Conservation (phyloP, 164 flowering plant genomes). For the Chimonanthus salicifolius region DNA sequence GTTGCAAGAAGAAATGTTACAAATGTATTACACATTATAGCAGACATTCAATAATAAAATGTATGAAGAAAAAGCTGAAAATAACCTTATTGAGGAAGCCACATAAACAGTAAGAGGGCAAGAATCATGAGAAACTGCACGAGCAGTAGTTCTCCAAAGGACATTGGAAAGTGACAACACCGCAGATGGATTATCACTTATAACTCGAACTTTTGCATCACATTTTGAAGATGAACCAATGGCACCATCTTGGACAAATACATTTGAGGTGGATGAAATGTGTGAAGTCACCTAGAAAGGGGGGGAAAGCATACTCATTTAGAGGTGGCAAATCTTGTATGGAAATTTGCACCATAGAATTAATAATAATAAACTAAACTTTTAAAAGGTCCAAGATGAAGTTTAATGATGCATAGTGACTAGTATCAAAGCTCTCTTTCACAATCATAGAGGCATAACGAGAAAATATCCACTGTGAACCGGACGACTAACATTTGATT, state of each 20-base stretch:
- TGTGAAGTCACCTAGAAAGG: slow-evolving; percentile 39
- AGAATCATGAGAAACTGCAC: slow-evolving; percentile 57
- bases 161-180: slow-evolving; percentile 34
- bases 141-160: slow-evolving; percentile 40
- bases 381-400: neutral
- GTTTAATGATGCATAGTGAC: neutral
- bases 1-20: neutral
- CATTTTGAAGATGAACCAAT: slow-evolving; percentile 39
- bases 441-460: too few species aligned
- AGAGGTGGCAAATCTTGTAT: neutral
- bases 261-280: slow-evolving; percentile 35
- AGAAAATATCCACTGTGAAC: too few species aligned
- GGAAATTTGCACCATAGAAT: neutral
- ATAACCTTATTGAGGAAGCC: slow-evolving; percentile 43
- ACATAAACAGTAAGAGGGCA: slow-evolving; percentile 50
- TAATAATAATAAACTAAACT: neutral
- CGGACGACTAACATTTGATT: too few species aligned
- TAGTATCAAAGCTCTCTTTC: neutral
- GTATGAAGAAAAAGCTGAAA: neutral
- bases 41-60: neutral
- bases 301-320: neutral
- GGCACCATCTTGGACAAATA: slow-evolving; percentile 58
- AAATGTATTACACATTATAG: neutral
- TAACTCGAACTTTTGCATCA: slow-evolving; percentile 46
- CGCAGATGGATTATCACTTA: slow-evolving; percentile 50